Base-by-base conservation (phyloP, 345 rosid species). In the Eutrema japonicum region DNA sequence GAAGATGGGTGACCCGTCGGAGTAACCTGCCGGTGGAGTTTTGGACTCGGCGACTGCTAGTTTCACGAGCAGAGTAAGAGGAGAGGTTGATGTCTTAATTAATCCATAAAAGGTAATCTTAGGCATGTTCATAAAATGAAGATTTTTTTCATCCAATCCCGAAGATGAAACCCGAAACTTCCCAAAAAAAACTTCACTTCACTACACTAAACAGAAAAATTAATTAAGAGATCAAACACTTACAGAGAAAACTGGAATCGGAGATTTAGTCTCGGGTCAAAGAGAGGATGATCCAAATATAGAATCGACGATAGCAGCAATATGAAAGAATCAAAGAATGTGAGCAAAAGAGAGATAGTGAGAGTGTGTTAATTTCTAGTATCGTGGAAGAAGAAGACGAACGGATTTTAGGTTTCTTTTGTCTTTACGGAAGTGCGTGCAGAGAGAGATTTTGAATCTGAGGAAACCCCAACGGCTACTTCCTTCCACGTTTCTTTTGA, bases 371-470 rank as follows among this genome's bases (percentile, higher is more conserved):
- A 22, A 22, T 22, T 29, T 66, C 26, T 32, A 35, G 48, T 52
- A 16, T 76, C 47, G 67, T 61, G 70, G 70, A 67, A 11, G 66
- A 64, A 55, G 52, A 37, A 33, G 48, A 59, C 2, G 37, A 68
- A 69, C 42, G 72, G 63, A 0, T 33, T 77, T 71, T 65, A 56
- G 76, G 76, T 16, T 16, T 33, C 40, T 49, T 71, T 71, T 69
- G 72, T 71, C 80, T 71, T 77, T 64, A 77, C 76, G 47, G 68
- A 65, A 22, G 56, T 66, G 43, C 72, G 80, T 77, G 80, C 33
- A 41, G 56, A 70, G 75, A 68, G 64, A 46, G 52, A 48, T 47
- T 77, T 77, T 77, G 80, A 77, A 71, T 65, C 71, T 65, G 62
- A 57, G 7, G 30, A 77, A 35, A 1, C 72, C 59, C 63, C 38